Conservation (phyloP, 768 basidiomycete species). For the Daedaleopsis nitida region DNA sequence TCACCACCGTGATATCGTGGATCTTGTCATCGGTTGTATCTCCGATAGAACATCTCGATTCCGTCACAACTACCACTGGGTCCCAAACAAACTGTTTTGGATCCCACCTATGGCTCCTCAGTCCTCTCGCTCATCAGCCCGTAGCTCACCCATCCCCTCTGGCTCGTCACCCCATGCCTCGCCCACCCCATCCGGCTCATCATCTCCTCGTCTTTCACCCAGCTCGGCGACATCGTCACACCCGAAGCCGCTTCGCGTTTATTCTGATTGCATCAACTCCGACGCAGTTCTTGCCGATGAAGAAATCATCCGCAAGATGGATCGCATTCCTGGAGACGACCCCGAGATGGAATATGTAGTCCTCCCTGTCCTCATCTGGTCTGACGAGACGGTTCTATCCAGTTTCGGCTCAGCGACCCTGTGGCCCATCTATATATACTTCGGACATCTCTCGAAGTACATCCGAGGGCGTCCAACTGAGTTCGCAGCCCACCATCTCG, state of each 20-base stretch:
- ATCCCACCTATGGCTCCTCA: not conserved
- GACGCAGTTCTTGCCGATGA: not conserved
- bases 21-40: not conserved
- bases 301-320: constrained; percentile 9
- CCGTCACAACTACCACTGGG: not conserved
- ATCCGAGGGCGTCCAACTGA: constrained; percentile 30
- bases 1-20: constrained; percentile 25
- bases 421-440: constrained; percentile 44
- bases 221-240: too few relatives aligned
- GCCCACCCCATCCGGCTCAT: too few relatives aligned
- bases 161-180: too few relatives aligned
- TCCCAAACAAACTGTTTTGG: constrained; percentile 1
- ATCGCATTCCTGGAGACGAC: constrained; percentile 1
- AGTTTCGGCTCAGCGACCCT: constrained; percentile 26
- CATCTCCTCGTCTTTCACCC: too few relatives aligned
- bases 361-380: constrained; percentile 24
- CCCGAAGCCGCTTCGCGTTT: not conserved
- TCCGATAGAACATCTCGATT: not conserved
- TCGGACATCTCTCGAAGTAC: constrained; percentile 46
- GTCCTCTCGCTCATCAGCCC: too few relatives aligned
- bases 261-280: not conserved
- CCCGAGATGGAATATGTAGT: constrained; percentile 9
- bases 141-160: too few relatives aligned
- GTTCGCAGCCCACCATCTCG: constrained; percentile 39
- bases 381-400: constrained; percentile 29